Evolutionary conservation across 495 filamentous ascomycete species (phyloP).

Genomic region (Aspergillus sparsus): DNA sequence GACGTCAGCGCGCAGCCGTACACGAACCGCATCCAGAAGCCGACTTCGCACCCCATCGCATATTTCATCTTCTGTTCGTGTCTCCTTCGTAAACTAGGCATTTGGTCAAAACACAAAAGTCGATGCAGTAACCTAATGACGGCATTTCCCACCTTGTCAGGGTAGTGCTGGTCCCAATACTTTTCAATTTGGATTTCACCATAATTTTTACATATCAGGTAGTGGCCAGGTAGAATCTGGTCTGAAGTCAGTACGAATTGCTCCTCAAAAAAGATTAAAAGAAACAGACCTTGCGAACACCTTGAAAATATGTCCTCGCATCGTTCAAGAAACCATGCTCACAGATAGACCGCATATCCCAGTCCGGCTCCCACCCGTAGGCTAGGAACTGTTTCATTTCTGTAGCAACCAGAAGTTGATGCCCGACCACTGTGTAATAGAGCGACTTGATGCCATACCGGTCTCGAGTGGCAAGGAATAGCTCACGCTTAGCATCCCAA

Average conservation of each 20-base stretch:
- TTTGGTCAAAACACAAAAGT: background rate
- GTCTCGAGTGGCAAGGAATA: slow-evolving; percentile 49
- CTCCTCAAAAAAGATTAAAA: background rate
- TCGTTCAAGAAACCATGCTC: slow-evolving; percentile 41
- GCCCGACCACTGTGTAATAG: slow-evolving; percentile 43
- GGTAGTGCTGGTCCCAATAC: slow-evolving; percentile 54
- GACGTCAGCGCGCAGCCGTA: slow-evolving; percentile 55
- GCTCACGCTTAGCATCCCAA: slow-evolving; percentile 40
- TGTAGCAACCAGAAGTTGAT: slow-evolving; percentile 39
- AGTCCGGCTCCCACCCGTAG: slow-evolving; percentile 49
- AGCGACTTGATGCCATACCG: slow-evolving; percentile 58
- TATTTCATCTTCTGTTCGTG: slow-evolving; percentile 45
- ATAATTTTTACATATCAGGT: slow-evolving; percentile 25
- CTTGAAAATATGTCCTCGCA: slow-evolving; percentile 47
- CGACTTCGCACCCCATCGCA: slow-evolving; percentile 44
- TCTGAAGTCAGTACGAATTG: too few relatives aligned
- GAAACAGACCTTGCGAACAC: slow-evolving; percentile 34
- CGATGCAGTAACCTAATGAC: background rate
- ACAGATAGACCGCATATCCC: slow-evolving; percentile 46
- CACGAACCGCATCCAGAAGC: slow-evolving; percentile 46
- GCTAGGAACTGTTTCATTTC: slow-evolving; percentile 51
- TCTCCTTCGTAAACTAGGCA: slow-evolving; percentile 21
- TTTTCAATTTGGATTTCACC: slow-evolving; percentile 30
- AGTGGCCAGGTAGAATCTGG: slow-evolving; percentile 26
- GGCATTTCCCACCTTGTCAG: slow-evolving; percentile 41